phyloP scores from a whole-genome alignment of 352 stramenopile genomes.

The Pythium periplocum region DNA sequence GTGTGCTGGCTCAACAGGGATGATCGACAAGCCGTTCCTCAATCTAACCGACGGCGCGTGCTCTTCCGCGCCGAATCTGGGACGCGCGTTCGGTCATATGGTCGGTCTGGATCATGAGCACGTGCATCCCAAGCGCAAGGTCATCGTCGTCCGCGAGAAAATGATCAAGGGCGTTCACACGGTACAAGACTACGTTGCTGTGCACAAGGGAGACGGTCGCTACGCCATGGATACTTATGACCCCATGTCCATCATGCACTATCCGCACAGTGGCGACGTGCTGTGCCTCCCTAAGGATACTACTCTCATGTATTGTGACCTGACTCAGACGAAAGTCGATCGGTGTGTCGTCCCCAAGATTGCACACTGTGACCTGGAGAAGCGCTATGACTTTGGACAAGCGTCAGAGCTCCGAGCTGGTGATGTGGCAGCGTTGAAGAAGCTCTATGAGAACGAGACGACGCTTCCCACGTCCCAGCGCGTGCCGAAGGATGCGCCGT shows the following conservation, averaged over 20 bases:
- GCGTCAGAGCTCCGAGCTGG: no score
- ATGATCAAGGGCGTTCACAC: constrained; percentile 16
- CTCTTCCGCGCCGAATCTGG: constrained; percentile 1
- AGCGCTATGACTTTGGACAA: no score
- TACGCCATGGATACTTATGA: constrained; percentile 16
- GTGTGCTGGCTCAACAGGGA: background rate
- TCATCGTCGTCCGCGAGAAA: constrained; percentile 22
- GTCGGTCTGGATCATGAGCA: constrained; percentile 27
- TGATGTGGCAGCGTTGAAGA: no score
- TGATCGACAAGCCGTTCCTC: background rate
- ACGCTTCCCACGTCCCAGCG: no score
- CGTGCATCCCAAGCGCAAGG: constrained; percentile 22
- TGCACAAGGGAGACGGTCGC: constrained; percentile 7
- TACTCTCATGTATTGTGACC: constrained; percentile 8
- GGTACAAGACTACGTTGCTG: constrained; percentile 25
- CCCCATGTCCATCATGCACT: constrained; percentile 28
- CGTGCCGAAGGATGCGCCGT: no score
- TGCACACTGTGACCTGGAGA: no score
- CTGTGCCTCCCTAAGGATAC: constrained; percentile 12
- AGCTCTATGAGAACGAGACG: no score
- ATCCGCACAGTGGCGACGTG: constrained; percentile 8
- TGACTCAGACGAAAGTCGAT: no score
- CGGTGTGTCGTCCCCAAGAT: no score
- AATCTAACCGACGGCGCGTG: background rate
- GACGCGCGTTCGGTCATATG: constrained; percentile 25